Conservation (phyloP, 176 grass and related monocot genomes). For the Leersia perrieri region DNA sequence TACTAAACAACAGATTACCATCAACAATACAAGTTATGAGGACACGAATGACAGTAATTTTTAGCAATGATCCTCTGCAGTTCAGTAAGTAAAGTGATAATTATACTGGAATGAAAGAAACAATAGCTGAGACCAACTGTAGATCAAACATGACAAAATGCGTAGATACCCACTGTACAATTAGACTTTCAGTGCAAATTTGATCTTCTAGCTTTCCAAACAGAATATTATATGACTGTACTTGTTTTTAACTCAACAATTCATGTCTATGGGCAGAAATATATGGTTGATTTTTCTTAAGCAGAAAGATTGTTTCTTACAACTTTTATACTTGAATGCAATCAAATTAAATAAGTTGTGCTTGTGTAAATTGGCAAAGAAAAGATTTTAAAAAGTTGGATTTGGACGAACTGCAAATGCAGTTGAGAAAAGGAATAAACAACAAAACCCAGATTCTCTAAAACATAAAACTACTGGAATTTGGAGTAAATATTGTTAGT, state of each 20-base stretch:
- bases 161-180: background rate
- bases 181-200: conserved; percentile 6
- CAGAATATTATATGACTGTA: background rate
- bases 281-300: background rate
- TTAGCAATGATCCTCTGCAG: background rate
- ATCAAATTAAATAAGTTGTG: background rate
- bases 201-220: background rate
- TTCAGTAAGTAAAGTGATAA: background rate
- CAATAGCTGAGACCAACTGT: background rate
- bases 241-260: background rate
- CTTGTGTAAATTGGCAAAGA: background rate
- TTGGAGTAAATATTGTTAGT: background rate
- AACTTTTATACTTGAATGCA: background rate
- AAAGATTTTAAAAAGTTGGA: background rate
- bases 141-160: conserved; percentile 19
- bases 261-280: background rate
- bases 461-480: background rate
- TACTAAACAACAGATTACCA: background rate
- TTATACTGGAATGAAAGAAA: background rate
- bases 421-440: background rate
- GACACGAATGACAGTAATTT: background rate
- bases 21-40: background rate
- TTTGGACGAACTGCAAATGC: background rate
- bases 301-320: background rate
- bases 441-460: background rate